phyloP scores from a whole-genome alignment of 2,329 filamentous ascomycete genomes.

The Neofusicoccum umdonicola region DNA sequence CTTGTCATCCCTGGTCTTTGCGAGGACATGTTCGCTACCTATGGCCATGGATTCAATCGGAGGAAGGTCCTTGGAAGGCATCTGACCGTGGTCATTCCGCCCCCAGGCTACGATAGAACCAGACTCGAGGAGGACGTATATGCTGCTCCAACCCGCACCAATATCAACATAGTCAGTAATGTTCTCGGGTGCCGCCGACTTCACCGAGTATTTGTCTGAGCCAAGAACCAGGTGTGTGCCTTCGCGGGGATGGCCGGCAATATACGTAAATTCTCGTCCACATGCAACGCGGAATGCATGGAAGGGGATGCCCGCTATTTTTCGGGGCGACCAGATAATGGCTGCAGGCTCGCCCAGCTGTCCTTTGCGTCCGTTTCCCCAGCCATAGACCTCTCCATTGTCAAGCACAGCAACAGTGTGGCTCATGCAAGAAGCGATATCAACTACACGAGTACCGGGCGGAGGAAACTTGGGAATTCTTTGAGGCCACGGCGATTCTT shows the following conservation, averaged over 20 bases:
- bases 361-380: slow-evolving; percentile 83
- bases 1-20: slow-evolving; percentile 61
- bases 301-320: slow-evolving; percentile 55
- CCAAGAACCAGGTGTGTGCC: slow-evolving; percentile 69
- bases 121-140: slow-evolving; percentile 66
- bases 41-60: slow-evolving; percentile 64
- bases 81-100: slow-evolving; percentile 78
- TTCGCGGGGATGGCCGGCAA: slow-evolving; percentile 55
- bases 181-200: slow-evolving; percentile 54
- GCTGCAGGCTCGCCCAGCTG: slow-evolving; percentile 66
- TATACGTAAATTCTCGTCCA: slow-evolving; percentile 80
- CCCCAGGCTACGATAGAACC: slow-evolving; percentile 72
- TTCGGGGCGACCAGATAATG: slow-evolving; percentile 22
- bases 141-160: slow-evolving; percentile 76
- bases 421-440: slow-evolving; percentile 71
- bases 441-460: slow-evolving; percentile 50
- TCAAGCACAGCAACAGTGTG: slow-evolving; percentile 73
- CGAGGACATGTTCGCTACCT: slow-evolving; percentile 88
- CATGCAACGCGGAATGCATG: slow-evolving; percentile 67
- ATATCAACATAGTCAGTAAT: slow-evolving; percentile 65
- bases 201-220: slow-evolving; percentile 69
- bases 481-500: slow-evolving; percentile 34
- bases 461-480: slow-evolving; percentile 68
- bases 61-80: slow-evolving; percentile 64
- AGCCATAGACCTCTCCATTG: slow-evolving; percentile 78